Evolutionary conservation across 2,329 filamentous ascomycete genomes (phyloP).

Genomic region (Penicillium corylophilum): DNA sequence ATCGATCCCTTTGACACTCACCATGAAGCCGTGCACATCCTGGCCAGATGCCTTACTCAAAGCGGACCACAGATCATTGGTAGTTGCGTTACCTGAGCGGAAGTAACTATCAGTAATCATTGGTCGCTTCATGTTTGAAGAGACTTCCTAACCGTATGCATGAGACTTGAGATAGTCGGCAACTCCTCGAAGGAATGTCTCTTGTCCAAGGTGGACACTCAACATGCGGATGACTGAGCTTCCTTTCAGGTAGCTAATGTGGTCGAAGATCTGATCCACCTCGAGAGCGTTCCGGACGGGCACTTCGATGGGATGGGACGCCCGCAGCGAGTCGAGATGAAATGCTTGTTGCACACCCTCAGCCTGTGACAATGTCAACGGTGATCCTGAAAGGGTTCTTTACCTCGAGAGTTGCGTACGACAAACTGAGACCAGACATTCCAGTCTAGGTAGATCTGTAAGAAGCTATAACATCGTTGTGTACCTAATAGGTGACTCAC

Average conservation of each 20-base stretch:
- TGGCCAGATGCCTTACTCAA: conserved; percentile 83
- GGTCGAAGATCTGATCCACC: conserved; percentile 96
- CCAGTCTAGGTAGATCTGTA: conserved; percentile 64
- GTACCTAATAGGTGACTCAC: conserved; percentile 35
- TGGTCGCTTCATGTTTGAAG: not conserved
- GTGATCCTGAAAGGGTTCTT: conserved; percentile 32
- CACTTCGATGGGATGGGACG: conserved; percentile 94
- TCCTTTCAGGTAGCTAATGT: conserved; percentile 94
- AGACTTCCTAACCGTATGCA: conserved; percentile 63
- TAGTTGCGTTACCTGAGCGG: conserved; percentile 69
- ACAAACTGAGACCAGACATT: conserved; percentile 98
- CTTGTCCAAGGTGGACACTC: conserved; percentile 80
- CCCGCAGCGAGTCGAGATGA: conserved; percentile 81
- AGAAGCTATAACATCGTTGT: conserved; percentile 8
- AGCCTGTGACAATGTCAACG: conserved; percentile 55
- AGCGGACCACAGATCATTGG: conserved; percentile 85
- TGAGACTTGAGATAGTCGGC: conserved; percentile 85
- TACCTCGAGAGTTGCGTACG: conserved; percentile 61
- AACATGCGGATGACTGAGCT: conserved; percentile 97
- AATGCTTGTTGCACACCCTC: conserved; percentile 93
- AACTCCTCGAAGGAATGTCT: conserved; percentile 88
- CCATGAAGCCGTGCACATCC: conserved; percentile 85
- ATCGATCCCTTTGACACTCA: conserved; percentile 21
- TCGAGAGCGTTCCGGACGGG: conserved; percentile 90
- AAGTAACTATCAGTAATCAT: not conserved